These are phyloP conservation scores for Globisporangium parvum DNA, from an alignment of 352 stramenopile genomes.

Conservation along the genomic window DNA sequence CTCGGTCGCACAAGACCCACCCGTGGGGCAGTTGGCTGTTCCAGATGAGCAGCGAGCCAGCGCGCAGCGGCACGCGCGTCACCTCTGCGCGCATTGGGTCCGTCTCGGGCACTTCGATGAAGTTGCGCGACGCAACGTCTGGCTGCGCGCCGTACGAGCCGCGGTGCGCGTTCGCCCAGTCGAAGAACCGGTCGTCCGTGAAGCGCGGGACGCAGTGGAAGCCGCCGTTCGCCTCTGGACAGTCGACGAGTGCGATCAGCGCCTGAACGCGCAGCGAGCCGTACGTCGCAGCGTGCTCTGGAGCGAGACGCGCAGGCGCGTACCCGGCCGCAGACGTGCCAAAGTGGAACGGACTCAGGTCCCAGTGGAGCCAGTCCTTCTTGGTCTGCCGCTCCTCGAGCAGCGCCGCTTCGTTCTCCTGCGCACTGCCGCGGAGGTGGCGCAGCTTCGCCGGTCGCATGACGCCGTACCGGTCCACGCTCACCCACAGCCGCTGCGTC, in stretches of 20 bases:
- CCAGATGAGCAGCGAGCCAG: conserved; percentile 40
- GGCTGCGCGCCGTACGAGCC: conserved; percentile 28
- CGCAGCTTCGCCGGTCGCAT: conserved; percentile 32
- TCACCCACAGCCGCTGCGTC: conserved; percentile 31
- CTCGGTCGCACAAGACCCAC: conserved; percentile 1
- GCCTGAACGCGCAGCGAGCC: conserved; percentile 38
- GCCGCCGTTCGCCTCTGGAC: conserved; percentile 32
- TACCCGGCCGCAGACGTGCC: conserved; percentile 39
- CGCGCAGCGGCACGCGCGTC: conserved; percentile 33
- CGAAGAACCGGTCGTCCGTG: conserved; percentile 38
- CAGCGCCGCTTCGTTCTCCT: conserved; percentile 21
- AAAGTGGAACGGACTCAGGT: conserved; percentile 43
- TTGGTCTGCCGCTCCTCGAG: conserved; percentile 37
- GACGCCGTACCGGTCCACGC: conserved; percentile 43
- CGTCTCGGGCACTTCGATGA: conserved; percentile 35
- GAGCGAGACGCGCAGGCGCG: conserved; percentile 16
- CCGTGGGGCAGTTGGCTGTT: conserved; percentile 41
- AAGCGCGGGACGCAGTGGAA: conserved; percentile 49
- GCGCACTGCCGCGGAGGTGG: conserved; percentile 10
- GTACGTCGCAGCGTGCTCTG: conserved; percentile 19
- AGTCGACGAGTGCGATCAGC: conserved; percentile 35
- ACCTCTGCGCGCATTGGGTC: conserved; percentile 33
- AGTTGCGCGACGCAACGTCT: conserved; percentile 30
- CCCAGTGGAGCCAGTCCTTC: conserved; percentile 48
- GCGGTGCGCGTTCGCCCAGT: conserved; percentile 26